Evolutionary conservation across 768 basidiomycete species (phyloP).

Genomic region (Lentinula aciculospora): DNA sequence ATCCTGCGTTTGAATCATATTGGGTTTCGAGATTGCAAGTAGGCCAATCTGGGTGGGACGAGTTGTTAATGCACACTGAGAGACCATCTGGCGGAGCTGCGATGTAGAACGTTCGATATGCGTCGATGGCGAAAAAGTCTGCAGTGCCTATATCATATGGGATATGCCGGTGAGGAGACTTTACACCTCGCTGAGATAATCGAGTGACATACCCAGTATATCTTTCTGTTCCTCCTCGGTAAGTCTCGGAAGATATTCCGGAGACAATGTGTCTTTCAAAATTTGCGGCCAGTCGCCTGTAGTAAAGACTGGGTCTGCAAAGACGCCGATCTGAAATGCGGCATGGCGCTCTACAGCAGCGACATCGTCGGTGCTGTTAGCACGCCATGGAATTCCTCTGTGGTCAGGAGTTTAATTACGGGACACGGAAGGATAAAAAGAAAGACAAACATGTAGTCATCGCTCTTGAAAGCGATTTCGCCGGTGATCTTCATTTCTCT

Average conservation of each 20-base stretch:
- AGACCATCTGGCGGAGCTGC: constrained; percentile 38
- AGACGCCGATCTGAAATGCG: constrained; percentile 45
- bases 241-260: constrained; percentile 41
- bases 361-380: constrained; percentile 36
- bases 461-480: constrained; percentile 49
- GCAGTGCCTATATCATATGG: constrained; percentile 29
- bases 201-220: background rate
- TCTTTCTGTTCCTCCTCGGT: constrained; percentile 30
- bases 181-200: background rate
- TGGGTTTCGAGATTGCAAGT: constrained; percentile 34
- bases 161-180: background rate
- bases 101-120: constrained; percentile 35
- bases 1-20: constrained; percentile 33
- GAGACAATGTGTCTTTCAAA: constrained; percentile 42
- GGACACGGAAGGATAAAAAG: background rate
- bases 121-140: constrained; percentile 50
- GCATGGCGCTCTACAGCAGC: constrained; percentile 43
- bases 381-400: constrained; percentile 40
- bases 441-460: constrained; percentile 37
- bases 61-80: constrained; percentile 35
- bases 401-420: background rate
- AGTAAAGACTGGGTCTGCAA: constrained; percentile 43
- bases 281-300: constrained; percentile 48
- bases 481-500: constrained; percentile 40
- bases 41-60: constrained; percentile 44